Evolutionary conservation across 2,329 filamentous ascomycete species (phyloP), one percentile per base, ranked within the genome.

Genomic region (Arthrobotrys iridis): DNA sequence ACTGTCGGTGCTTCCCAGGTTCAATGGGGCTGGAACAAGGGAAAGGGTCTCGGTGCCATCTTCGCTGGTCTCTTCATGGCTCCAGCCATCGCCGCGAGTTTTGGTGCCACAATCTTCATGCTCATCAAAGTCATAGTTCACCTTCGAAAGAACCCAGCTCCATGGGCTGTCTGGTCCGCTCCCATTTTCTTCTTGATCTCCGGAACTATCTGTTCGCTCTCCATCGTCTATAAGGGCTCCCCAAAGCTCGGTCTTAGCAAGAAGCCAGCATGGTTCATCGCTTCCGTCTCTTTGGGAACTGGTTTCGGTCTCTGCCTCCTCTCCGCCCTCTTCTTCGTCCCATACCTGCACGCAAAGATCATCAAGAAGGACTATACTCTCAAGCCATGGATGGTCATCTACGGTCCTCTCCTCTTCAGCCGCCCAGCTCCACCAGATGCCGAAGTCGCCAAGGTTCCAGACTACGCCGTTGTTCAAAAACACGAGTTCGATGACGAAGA

Each of bases 141-240:
- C 80, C 81, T 86, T 35, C 84, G 86, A 50, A 83, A 81, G 15
- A 88, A 91, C 82, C 90, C 91, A 4, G 85, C 91, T 1, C 86
- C 85, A 4, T 92, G 89, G 90, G 90, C 90, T 24, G 87, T 93
- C 64, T 92, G 85, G 83, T 89, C 87, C 59, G 89, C 90, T 1
- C 91, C 91, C 7, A 88, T 91, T 83, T 93, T 89, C 84, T 93
- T 93, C 86, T 87, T 93, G 66, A 87, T 93, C 72, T 90, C 91
- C 66, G 89, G 86, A 65, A 91, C 89, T 71, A 83, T 93, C 79
- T 92, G 90, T 83, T 91, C 90, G 0, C 85, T 93, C 3, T 92
- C 89, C 45, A 88, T 93, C 79, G 90, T 93, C 78, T 93, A 92
- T 86, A 93, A 93, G 85, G 91, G 91, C 30, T 92, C 90, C 7